Evolutionary conservation across 805 yeast genomes (phyloP).

Genomic region (Kazachstania bromeliacearum): DNA sequence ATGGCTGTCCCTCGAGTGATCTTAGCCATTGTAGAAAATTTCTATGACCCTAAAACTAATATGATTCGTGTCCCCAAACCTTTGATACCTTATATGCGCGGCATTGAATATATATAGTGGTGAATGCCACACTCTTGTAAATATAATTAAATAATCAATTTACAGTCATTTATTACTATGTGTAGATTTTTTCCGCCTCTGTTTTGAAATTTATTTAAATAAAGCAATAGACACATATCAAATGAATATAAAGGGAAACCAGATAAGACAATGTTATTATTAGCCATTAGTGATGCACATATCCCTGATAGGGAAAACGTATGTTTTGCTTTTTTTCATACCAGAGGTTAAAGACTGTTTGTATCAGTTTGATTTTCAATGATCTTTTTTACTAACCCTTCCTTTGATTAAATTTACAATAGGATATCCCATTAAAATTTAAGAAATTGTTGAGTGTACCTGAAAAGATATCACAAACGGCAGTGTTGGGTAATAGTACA

Average conservation of each 20-base stretch:
- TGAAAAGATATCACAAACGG: constrained; percentile 76
- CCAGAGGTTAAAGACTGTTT: too few relatives aligned
- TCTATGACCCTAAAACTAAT: constrained; percentile 50
- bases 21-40: constrained; percentile 81
- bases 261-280: constrained; percentile 43
- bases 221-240: not conserved
- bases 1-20: constrained; percentile 90
- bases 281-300: constrained; percentile 84
- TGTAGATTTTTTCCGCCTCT: not conserved
- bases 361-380: not conserved
- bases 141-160: not conserved
- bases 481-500: constrained; percentile 77
- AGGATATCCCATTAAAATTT: constrained; percentile 49
- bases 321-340: too few relatives aligned
- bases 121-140: too few relatives aligned
- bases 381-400: constrained; percentile 3
- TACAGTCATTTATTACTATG: not conserved
- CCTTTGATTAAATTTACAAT: not conserved
- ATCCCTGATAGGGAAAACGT: constrained; percentile 79
- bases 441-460: constrained; percentile 63
- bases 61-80: constrained; percentile 57
- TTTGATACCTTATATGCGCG: constrained; percentile 66
- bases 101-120: constrained; percentile 29
- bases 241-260: not conserved
- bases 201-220: not conserved